phyloP scores from a whole-genome alignment of 345 rosid genomes.

The Camelina neglecta region DNA sequence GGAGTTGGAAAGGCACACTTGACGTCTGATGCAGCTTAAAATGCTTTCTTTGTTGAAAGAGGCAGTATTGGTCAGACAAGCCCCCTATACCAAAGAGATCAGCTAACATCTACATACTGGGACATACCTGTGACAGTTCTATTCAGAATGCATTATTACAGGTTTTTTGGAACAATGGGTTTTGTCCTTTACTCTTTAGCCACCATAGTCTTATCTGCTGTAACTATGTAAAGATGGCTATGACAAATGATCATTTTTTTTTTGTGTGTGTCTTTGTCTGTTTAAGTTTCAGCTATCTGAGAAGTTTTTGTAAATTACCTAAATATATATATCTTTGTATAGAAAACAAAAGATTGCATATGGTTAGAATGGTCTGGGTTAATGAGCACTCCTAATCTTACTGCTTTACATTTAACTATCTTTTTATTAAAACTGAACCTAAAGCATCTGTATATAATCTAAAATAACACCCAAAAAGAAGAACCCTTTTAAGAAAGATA shows the following conservation, averaged over 20 bases:
- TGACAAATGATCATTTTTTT: not conserved
- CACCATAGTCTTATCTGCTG: slow-evolving; percentile 11
- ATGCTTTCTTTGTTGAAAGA: slow-evolving; percentile 23
- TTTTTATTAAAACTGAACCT: slow-evolving; percentile 39
- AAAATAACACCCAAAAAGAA: not conserved
- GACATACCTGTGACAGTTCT: slow-evolving; percentile 24
- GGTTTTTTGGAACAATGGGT: not conserved
- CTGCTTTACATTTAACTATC: slow-evolving; percentile 28
- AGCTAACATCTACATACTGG: slow-evolving; percentile 32
- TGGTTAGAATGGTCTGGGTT: slow-evolving; percentile 34
- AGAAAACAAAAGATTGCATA: slow-evolving; percentile 3
- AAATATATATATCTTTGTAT: not conserved
- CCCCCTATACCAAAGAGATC: not conserved
- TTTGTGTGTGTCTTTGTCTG: slow-evolving; percentile 3
- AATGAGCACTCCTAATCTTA: slow-evolving; percentile 16
- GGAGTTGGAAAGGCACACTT: no score
- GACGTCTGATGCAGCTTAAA: slow-evolving; percentile 8
- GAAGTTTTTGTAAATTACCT: not conserved
- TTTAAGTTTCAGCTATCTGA: not conserved
- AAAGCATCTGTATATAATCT: slow-evolving; percentile 17
- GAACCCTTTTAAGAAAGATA: slow-evolving; percentile 24
- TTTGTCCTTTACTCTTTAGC: slow-evolving; percentile 21
- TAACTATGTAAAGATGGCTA: slow-evolving; percentile 13
- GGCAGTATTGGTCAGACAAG: slow-evolving; percentile 16
- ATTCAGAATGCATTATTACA: slow-evolving; percentile 22